These are phyloP conservation scores for Zygosaccharomyces sapae DNA, from an alignment of 1,139 yeast species.

Conservation along the genomic window DNA sequence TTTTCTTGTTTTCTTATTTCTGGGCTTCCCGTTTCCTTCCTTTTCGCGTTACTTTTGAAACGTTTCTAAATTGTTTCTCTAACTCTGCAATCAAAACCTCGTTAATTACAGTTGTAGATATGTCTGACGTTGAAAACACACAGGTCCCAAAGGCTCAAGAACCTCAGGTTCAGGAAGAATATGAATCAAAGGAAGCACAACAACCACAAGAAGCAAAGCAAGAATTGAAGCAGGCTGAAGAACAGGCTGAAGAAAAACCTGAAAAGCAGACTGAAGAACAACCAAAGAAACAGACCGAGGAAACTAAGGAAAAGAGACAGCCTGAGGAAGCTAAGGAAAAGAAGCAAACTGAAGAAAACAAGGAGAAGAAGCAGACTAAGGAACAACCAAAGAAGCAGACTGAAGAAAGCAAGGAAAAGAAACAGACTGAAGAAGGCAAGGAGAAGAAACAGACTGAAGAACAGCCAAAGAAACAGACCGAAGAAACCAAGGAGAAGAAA, in stretches of 20 bases:
- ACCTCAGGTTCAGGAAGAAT: background rate
- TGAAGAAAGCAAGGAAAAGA: background rate
- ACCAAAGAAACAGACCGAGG: background rate
- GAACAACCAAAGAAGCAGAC: background rate
- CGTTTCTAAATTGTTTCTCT: slow-evolving; percentile 26
- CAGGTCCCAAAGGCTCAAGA: background rate
- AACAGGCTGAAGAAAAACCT: background rate
- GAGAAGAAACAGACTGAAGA: slow-evolving; percentile 12
- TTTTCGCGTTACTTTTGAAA: background rate
- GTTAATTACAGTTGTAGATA: background rate
- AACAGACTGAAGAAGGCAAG: background rate
- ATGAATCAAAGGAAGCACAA: background rate
- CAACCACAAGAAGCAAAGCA: background rate
- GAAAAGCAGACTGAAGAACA: slow-evolving; percentile 1
- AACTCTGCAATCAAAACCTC: background rate
- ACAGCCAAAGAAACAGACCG: too few species aligned
- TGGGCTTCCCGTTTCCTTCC: too few species aligned
- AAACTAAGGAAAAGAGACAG: background rate
- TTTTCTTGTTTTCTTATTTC: background rate
- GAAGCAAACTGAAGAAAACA: slow-evolving; percentile 1
- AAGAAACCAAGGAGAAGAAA: slow-evolving; percentile 11
- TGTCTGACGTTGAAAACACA: background rate
- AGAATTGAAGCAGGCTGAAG: background rate
- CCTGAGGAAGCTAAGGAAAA: slow-evolving; percentile 8
- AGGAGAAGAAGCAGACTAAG: background rate